A percentile compares a stretch with the other conserved stretches of the same genome.
Conservation (phyloP, 345 rosid genomes). For the Rubroshorea leprosula region DNA sequence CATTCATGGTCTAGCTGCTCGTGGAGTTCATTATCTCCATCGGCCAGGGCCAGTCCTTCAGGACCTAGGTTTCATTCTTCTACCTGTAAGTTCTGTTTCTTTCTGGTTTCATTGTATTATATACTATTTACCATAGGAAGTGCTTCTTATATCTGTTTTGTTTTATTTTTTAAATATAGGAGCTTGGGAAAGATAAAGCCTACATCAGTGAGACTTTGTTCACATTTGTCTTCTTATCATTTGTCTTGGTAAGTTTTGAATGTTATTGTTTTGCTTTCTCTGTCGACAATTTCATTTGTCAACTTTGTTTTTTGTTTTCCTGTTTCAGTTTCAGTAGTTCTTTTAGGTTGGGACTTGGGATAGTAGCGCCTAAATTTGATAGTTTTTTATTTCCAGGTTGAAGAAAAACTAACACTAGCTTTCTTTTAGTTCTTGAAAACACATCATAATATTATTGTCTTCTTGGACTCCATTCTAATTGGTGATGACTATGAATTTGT, state of each 20-base stretch:
- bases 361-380: too few species aligned
- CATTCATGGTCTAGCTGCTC: slow-evolving; percentile 81
- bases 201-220: slow-evolving; percentile 87
- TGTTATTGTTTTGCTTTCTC: slow-evolving; percentile 8
- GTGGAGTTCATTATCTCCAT: slow-evolving; percentile 92
- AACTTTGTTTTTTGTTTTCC: too few species aligned
- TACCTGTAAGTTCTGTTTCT: slow-evolving; percentile 55
- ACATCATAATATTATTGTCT: too few species aligned
- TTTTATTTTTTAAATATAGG: slow-evolving; percentile 39
- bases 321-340: too few species aligned
- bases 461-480: too few species aligned
- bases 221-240: slow-evolving; percentile 57
- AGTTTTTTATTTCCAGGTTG: too few species aligned
- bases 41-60: slow-evolving; percentile 79
- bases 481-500: too few species aligned
- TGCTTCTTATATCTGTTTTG: not conserved
- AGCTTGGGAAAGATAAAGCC: slow-evolving; percentile 89
- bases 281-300: not conserved
- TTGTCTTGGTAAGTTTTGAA: slow-evolving; percentile 55
- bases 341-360: too few species aligned
- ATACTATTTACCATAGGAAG: too few species aligned
- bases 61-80: slow-evolving; percentile 81
- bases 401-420: too few species aligned
- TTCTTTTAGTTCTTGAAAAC: too few species aligned
- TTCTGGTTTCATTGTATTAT: too few species aligned